Evolutionary conservation across 345 rosid species (phyloP), one percentile per base, ranked within the genome.

Genomic region (Theobroma cacao): DNA sequence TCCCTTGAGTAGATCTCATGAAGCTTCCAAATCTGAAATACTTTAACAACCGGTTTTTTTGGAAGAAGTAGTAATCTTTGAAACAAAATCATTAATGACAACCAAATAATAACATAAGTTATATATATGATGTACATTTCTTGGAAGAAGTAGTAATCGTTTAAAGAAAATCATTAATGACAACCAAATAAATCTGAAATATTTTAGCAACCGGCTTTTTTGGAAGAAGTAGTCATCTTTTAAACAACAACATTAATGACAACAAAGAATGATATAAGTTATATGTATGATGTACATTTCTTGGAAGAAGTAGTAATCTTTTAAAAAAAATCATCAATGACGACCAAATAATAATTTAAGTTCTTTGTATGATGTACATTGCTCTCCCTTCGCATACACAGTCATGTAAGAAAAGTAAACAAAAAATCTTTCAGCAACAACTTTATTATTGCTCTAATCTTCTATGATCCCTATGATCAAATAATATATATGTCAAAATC

Each of bases 391-490:
- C n/a, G 18, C 55, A 3, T 2, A 13, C 15, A 47, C 17, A 50
- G 8, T 50, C 22, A 50, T 50, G 18, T 2, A 48, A 48, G 53
- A 50, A 50, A 41, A 17, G n/a, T 66, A 7, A 2, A 68, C 13
- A 40, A 11, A n/a, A 38, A 66, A 64, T 22, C 28, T 20, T 38
- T 20, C 43, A 65, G 43, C 5, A 20, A 18, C n/a, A 20, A 11
- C 24, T n/a, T 38, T 40, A 22, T 43, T 43, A 43, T 68, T 24
- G 18, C 7, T 72, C 76, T 15, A 48, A 30, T 22, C 28, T n/a
- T 33, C 31, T 60, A 48, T 79, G 48, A 48, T 55, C 13, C n/a
- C 43, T 53, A 38, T 74, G 40, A 1, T 65, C 66, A 81, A 73
- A 22, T 55, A 47, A 31, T 30, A 65, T 20, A 60, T 48, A 74